Conservation (phyloP, 2,329 filamentous ascomycete species). For the Pyricularia sp. region DNA sequence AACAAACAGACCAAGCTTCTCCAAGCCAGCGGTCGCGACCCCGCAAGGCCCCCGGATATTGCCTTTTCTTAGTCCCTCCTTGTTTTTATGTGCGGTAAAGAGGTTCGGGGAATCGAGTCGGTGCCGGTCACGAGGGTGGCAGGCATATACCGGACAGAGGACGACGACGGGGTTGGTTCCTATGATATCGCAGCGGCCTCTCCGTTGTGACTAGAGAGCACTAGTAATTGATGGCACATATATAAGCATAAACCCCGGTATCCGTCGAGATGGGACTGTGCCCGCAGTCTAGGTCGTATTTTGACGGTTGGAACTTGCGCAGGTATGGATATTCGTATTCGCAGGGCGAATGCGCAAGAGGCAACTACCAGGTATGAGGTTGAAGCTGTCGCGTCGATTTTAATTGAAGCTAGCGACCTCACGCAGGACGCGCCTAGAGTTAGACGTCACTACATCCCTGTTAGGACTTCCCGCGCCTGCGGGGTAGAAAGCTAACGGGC, state of each 20-base stretch:
- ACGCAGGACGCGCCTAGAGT: neutral
- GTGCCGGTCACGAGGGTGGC: neutral
- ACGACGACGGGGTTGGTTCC: neutral
- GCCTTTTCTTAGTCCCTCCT: neutral
- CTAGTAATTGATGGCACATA: neutral
- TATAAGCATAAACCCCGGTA: neutral
- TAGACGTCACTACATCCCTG: neutral
- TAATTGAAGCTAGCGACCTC: neutral
- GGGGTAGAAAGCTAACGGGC: neutral
- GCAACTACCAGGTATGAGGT: neutral
- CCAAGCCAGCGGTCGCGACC: neutral
- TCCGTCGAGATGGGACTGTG: neutral
- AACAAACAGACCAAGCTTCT: neutral
- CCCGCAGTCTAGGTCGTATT: neutral
- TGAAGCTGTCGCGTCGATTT: neutral
- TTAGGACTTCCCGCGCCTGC: neutral
- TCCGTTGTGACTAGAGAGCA: neutral
- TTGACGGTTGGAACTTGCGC: neutral
- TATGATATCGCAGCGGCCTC: neutral
- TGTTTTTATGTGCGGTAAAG: neutral
- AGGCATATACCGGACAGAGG: neutral
- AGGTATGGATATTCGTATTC: neutral
- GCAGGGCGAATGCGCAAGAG: neutral
- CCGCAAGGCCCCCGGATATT: neutral
- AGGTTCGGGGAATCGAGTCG: neutral